These are phyloP conservation scores for Ophiostoma tasmaniense DNA, from an alignment of 2,329 filamentous ascomycete species.

Conservation along the genomic window DNA sequence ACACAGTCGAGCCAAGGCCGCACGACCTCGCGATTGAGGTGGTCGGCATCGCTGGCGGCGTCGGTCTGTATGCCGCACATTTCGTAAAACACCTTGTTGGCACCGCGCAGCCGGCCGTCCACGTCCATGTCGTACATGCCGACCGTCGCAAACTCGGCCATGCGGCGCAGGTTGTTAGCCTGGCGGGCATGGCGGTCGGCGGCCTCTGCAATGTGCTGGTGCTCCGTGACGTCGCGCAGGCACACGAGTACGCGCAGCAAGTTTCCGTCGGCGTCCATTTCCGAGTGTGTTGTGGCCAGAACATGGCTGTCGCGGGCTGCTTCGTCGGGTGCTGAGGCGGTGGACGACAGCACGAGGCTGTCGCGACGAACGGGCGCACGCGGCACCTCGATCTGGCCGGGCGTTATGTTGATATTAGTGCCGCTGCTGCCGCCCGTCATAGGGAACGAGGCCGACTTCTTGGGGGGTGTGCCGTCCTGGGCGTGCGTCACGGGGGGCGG, in stretches of 20 bases:
- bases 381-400: background rate
- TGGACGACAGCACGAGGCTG: constrained; percentile 21
- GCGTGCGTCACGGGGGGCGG: background rate
- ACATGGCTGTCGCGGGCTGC: constrained; percentile 33
- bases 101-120: constrained; percentile 41
- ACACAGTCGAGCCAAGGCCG: constrained; percentile 40
- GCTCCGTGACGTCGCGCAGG: constrained; percentile 42
- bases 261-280: constrained; percentile 35
- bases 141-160: constrained; percentile 46
- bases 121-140: constrained; percentile 47
- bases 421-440: background rate
- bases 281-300: constrained; percentile 40
- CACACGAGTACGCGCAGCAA: constrained; percentile 41
- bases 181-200: constrained; percentile 42
- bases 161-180: constrained; percentile 44
- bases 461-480: constrained; percentile 27
- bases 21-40: constrained; percentile 27
- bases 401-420: background rate
- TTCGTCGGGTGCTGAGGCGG: background rate
- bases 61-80: constrained; percentile 39
- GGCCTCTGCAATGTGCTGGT: constrained; percentile 41
- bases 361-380: constrained; percentile 3
- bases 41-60: constrained; percentile 34
- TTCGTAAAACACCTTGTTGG: constrained; percentile 46
- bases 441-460: constrained; percentile 27